Evolutionary conservation across 2,329 filamentous ascomycete genomes (phyloP).

Genomic region (Neopestalotiopsis sp.): DNA sequence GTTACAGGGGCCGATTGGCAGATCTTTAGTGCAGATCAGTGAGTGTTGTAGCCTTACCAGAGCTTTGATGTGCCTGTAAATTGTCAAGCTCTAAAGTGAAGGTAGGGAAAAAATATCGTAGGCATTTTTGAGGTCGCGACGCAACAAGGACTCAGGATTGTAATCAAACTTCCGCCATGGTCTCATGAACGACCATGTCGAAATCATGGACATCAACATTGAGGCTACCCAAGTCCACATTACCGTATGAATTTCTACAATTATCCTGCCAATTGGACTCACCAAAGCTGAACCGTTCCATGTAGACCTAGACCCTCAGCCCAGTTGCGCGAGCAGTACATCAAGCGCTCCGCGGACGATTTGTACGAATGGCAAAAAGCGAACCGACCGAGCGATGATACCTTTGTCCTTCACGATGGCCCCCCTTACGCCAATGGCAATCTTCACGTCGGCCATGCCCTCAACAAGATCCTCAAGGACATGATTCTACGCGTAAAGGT

Average conservation of each 20-base stretch:
- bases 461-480: slow-evolving; percentile 98
- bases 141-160: background rate
- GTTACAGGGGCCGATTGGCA: slow-evolving; percentile 1
- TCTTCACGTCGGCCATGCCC: slow-evolving; percentile 89
- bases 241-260: slow-evolving; percentile 61
- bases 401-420: slow-evolving; percentile 90
- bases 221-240: slow-evolving; percentile 75
- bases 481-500: slow-evolving; percentile 85
- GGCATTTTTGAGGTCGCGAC: background rate
- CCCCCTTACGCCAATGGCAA: slow-evolving; percentile 95
- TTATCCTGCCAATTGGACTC: background rate
- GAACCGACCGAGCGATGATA: slow-evolving; percentile 56
- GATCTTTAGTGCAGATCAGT: slow-evolving; percentile 7
- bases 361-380: slow-evolving; percentile 86
- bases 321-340: slow-evolving; percentile 60
- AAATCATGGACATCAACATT: slow-evolving; percentile 73
- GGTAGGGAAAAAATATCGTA: background rate
- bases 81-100: background rate
- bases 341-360: slow-evolving; percentile 82
- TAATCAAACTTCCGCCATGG: slow-evolving; percentile 16
- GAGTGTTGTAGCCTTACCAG: background rate
- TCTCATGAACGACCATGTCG: slow-evolving; percentile 20
- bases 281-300: slow-evolving; percentile 25
- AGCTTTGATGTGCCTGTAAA: background rate
- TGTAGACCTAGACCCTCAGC: slow-evolving; percentile 58